Conservation (phyloP, 768 basidiomycete genomes). For the Panaeolus papilionaceus region DNA sequence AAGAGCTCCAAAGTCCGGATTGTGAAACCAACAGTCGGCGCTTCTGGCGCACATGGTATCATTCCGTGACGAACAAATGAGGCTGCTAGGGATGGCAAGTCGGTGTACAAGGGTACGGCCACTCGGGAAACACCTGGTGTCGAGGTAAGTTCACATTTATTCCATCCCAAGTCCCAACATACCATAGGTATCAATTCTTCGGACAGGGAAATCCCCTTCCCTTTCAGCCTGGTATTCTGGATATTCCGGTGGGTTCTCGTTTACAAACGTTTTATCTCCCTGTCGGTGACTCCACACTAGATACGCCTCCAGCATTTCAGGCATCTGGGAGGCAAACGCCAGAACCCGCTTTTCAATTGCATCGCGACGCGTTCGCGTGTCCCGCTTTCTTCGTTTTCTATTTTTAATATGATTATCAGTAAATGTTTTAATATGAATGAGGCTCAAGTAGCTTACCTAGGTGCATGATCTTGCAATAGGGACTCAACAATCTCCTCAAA, state of each 20-base stretch:
- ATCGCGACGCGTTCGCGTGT: slow-evolving; percentile 6
- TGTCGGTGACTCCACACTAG: slow-evolving; percentile 3
- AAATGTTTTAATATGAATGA: too few species aligned
- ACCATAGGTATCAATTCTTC: slow-evolving; percentile 7
- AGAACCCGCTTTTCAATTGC: slow-evolving; percentile 10
- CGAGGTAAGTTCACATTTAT: too few species aligned
- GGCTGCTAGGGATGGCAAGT: slow-evolving; percentile 18
- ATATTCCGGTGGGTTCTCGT: not conserved
- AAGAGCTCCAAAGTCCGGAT: slow-evolving; percentile 31
- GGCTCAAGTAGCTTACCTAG: too few species aligned
- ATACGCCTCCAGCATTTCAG: slow-evolving; percentile 14
- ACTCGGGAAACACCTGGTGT: not conserved
- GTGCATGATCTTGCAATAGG: not conserved
- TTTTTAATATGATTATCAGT: too few species aligned
- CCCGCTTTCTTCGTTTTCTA: not conserved
- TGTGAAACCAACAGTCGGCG: slow-evolving; percentile 29
- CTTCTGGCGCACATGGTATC: slow-evolving; percentile 32
- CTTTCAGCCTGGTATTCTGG: not conserved
- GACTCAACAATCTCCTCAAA: slow-evolving; percentile 17
- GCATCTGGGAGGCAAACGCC: slow-evolving; percentile 13
- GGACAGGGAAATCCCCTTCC: not conserved
- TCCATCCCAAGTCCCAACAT: not conserved
- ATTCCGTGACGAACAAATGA: slow-evolving; percentile 31
- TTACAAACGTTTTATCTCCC: not conserved
- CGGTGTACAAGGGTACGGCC: slow-evolving; percentile 8